Conservation (phyloP, 306 rosid genomes). For the Myrica gale region DNA sequence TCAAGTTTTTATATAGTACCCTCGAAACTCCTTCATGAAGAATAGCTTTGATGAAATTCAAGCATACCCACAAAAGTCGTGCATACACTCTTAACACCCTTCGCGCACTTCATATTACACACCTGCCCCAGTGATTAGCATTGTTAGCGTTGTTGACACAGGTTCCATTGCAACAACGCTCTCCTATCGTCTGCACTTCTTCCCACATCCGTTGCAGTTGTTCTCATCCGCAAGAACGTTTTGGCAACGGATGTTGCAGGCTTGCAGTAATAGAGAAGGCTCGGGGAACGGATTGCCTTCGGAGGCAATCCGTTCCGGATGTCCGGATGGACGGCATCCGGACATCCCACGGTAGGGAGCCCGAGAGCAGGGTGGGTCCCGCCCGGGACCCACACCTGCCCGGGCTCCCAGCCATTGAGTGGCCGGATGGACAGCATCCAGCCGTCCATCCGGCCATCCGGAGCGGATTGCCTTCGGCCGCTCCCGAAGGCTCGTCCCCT, state of each 20-base stretch:
- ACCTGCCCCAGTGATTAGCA: conserved; percentile 52
- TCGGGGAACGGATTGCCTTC: no score
- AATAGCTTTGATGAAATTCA: not conserved
- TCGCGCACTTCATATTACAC: conserved; percentile 42
- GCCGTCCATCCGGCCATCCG: no score
- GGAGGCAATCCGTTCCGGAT: no score
- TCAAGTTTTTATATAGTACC: no score
- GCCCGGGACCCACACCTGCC: no score
- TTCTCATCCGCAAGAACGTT: conserved; percentile 57
- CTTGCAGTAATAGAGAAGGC: conserved; percentile 70
- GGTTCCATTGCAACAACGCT: conserved; percentile 49
- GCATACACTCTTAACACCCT: conserved; percentile 43
- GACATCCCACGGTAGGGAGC: no score
- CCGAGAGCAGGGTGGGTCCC: no score
- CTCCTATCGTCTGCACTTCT: conserved; percentile 45
- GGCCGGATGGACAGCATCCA: no score
- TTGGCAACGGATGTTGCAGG: conserved; percentile 39
- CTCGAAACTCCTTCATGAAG: not conserved
- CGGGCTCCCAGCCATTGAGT: no score
- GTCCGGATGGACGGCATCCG: no score
- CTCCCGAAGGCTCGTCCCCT: conserved; percentile 51
- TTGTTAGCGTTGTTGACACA: conserved; percentile 29
- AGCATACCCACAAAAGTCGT: conserved; percentile 63
- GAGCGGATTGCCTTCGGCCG: no score
- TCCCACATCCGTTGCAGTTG: conserved; percentile 51